Evolutionary conservation across 2,329 filamentous ascomycete species (phyloP).

Genomic region (Neonectria ditissima): DNA sequence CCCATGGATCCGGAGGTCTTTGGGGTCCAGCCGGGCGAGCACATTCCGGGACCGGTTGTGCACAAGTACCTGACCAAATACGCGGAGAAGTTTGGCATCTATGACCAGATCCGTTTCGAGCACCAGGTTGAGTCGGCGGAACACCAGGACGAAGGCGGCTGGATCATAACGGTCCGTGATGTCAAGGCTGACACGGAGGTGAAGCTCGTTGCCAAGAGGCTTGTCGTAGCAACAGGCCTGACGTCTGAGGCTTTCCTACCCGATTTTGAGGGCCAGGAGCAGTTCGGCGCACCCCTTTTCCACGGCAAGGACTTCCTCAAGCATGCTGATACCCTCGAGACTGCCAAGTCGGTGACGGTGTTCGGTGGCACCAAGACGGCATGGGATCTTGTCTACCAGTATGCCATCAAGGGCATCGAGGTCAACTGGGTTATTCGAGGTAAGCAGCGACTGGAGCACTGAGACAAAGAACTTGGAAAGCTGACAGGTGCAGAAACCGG

Average conservation of each 20-base stretch:
- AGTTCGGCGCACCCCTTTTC: conserved; percentile 61
- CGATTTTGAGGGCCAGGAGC: conserved; percentile 58
- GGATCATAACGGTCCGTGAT: conserved; percentile 46
- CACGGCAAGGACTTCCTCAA: conserved; percentile 61
- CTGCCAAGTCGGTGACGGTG: conserved; percentile 62
- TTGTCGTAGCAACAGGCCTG: conserved; percentile 67
- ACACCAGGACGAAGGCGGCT: conserved; percentile 55
- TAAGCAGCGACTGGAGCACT: conserved; percentile 36
- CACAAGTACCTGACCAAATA: conserved; percentile 62
- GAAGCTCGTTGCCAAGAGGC: conserved; percentile 56
- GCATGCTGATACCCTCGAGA: conserved; percentile 54
- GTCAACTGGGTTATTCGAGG: conserved; percentile 72
- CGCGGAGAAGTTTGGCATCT: conserved; percentile 57
- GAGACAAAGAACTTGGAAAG: neutral
- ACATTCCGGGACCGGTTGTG: conserved; percentile 61
- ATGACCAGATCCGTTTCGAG: conserved; percentile 53
- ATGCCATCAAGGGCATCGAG: conserved; percentile 64
- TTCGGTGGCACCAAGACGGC: conserved; percentile 74
- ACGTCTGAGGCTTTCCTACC: conserved; percentile 63
- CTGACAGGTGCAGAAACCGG: conserved; percentile 50
- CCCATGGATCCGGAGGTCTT: conserved; percentile 72
- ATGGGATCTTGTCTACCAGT: conserved; percentile 73
- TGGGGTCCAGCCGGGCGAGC: conserved; percentile 57
- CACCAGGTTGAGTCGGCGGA: conserved; percentile 58
- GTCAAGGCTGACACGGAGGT: conserved; percentile 26